Conservation (phyloP, 1,139 yeast genomes). For the Hanseniaspora uvarum region DNA sequence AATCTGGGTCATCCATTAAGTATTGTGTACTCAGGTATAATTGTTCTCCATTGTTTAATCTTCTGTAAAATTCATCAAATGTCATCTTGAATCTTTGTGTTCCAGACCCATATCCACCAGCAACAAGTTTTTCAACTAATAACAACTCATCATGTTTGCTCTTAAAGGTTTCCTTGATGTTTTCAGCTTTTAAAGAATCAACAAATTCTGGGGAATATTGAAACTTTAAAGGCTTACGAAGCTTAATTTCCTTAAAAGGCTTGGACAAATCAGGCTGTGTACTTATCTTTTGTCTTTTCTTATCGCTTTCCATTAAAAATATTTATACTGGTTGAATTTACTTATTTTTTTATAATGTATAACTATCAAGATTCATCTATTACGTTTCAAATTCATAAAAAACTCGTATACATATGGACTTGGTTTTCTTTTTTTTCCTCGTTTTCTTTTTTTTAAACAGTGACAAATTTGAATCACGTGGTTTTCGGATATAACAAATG, state of each 20-base stretch:
- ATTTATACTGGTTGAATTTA: neutral
- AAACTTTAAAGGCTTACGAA: constrained; percentile 8
- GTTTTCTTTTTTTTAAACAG: too few species aligned
- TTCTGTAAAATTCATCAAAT: constrained; percentile 39
- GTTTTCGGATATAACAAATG: too few species aligned
- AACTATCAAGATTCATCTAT: too few species aligned
- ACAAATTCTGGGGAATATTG: constrained; percentile 19
- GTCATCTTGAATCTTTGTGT: constrained; percentile 41
- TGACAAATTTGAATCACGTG: too few species aligned
- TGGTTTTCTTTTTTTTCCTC: too few species aligned
- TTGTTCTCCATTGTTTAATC: constrained; percentile 31
- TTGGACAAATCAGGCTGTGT: neutral
- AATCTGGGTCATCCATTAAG: constrained; percentile 34
- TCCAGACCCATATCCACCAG: constrained; percentile 61
- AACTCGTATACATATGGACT: too few species aligned
- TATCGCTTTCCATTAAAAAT: neutral
- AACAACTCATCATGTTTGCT: constrained; percentile 29
- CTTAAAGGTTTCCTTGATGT: constrained; percentile 31
- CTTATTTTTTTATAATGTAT: too few species aligned
- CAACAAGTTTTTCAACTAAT: constrained; percentile 46
- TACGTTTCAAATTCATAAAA: too few species aligned
- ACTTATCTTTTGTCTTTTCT: constrained; percentile 7
- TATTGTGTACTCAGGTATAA: constrained; percentile 63
- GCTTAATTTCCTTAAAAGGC: neutral
- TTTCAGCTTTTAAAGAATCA: constrained; percentile 31